phyloP scores from a whole-genome alignment of 2,329 filamentous ascomycete species.

The Hansfordia pulvinata region DNA sequence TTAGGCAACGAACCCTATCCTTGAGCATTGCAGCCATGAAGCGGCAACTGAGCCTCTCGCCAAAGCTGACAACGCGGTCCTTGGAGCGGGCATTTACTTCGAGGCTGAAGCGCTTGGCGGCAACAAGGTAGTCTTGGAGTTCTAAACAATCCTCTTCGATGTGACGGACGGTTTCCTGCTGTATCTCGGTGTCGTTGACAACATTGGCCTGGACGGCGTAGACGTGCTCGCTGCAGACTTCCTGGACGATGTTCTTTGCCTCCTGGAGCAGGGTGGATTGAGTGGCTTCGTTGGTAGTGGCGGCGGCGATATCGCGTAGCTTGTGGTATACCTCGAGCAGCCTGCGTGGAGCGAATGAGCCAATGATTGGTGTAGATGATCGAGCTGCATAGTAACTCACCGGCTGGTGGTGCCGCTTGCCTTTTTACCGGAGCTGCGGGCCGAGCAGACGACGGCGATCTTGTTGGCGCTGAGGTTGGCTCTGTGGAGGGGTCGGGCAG shows the following conservation, averaged over 20 bases:
- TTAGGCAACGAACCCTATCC: conserved; percentile 40
- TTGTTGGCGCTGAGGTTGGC: conserved; percentile 52
- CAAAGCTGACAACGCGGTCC: conserved; percentile 84
- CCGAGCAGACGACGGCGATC: conserved; percentile 90
- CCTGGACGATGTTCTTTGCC: conserved; percentile 63
- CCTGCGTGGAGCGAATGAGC: conserved; percentile 16
- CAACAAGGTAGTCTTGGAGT: conserved; percentile 59
- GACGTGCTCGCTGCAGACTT: conserved; percentile 74
- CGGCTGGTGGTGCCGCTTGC: conserved; percentile 89
- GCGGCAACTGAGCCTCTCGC: conserved; percentile 88
- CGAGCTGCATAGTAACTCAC: conserved; percentile 37
- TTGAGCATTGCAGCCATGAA: conserved; percentile 79
- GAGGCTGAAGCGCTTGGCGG: conserved; percentile 51
- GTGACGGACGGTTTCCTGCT: conserved; percentile 43
- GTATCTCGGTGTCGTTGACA: conserved; percentile 42
- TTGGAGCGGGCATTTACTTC: conserved; percentile 70
- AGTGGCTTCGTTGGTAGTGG: conserved; percentile 35
- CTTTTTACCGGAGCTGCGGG: conserved; percentile 88
- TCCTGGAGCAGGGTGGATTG: conserved; percentile 42
- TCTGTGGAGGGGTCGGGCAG: conserved; percentile 25
- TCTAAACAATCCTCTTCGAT: conserved; percentile 71
- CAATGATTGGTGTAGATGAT: neutral
- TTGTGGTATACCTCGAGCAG: conserved; percentile 47
- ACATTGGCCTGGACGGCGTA: conserved; percentile 53
- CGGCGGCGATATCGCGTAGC: conserved; percentile 37